phyloP scores from a whole-genome alignment of 2,329 filamentous ascomycete genomes.

The Exophiala xenobiotica region DNA sequence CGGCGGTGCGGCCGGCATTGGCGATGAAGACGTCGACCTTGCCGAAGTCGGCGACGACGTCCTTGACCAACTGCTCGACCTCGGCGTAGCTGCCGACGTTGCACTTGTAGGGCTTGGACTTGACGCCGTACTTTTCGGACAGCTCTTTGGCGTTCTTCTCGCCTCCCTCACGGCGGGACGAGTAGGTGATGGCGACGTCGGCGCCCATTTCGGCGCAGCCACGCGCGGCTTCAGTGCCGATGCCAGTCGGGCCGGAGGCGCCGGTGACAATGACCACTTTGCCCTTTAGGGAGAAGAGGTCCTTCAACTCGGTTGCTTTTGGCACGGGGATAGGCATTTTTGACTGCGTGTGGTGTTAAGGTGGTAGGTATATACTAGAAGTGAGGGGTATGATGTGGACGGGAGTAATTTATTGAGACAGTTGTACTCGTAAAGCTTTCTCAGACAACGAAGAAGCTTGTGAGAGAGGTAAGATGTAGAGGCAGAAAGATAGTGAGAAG shows the following conservation, averaged over 20 bases:
- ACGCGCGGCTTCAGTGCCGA: conserved; percentile 66
- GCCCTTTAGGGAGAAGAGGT: conserved; percentile 50
- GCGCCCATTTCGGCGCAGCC: conserved; percentile 65
- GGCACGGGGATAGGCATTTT: conserved; percentile 31
- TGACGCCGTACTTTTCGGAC: conserved; percentile 59
- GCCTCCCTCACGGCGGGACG: conserved; percentile 60
- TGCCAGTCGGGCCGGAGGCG: conserved; percentile 54
- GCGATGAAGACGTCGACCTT: conserved; percentile 67
- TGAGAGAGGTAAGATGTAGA: background rate
- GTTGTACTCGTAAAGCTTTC: no score
- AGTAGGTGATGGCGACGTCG: conserved; percentile 66
- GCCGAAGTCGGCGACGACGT: conserved; percentile 68
- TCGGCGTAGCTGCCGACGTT: conserved; percentile 58
- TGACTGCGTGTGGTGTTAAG: conserved; percentile 3
- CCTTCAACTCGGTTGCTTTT: conserved; percentile 34
- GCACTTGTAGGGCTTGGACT: conserved; percentile 67
- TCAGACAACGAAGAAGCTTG: no score
- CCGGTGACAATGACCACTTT: conserved; percentile 50
- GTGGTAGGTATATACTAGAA: conserved; percentile 6
- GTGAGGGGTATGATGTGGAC: background rate
- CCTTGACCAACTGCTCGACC: conserved; percentile 57
- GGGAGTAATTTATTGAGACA: background rate
- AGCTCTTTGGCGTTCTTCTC: conserved; percentile 67
- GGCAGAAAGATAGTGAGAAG: background rate
- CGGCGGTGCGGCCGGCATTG: conserved; percentile 70